Conservation (phyloP, 768 basidiomycete genomes). For the Leucogyrophana mollusca region DNA sequence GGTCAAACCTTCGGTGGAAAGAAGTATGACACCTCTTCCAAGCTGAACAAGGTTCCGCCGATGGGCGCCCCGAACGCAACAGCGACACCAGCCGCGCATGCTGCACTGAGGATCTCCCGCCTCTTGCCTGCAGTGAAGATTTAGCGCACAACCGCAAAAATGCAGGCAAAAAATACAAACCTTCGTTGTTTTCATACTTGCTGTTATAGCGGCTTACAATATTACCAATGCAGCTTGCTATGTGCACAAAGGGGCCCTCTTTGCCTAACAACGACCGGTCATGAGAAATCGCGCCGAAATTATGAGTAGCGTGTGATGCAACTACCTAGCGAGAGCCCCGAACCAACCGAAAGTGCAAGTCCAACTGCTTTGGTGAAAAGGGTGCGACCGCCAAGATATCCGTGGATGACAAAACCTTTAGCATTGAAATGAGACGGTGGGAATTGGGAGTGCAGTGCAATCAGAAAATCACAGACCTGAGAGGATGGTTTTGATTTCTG, state of each 20-base stretch:
- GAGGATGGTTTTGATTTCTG: conserved; percentile 94
- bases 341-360: conserved; percentile 86
- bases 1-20: conserved; percentile 83
- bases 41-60: conserved; percentile 86
- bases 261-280: conserved; percentile 42
- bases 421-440: conserved; percentile 11
- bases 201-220: conserved; percentile 81
- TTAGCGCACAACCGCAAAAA: not conserved
- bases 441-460: not conserved
- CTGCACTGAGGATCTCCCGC: conserved; percentile 92
- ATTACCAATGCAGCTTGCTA: conserved; percentile 90
- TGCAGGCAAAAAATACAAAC: conserved; percentile 33
- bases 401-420: conserved; percentile 92
- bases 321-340: conserved; percentile 80
- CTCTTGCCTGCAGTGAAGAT: conserved; percentile 65
- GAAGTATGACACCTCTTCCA: conserved; percentile 96
- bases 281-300: conserved; percentile 3
- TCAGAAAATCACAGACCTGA: conserved; percentile 56
- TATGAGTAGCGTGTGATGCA: conserved; percentile 6
- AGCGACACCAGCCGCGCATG: conserved; percentile 95
- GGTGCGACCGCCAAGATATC: conserved; percentile 89
- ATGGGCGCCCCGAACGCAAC: conserved; percentile 98
- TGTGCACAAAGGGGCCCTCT: conserved; percentile 86
- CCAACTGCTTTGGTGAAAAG: conserved; percentile 90
- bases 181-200: conserved; percentile 97